Percentiles rank a stretch among this genome's conserved stretches.
Conservation (phyloP, 2,329 filamentous ascomycete species). For the Curvularia eragrostidis region DNA sequence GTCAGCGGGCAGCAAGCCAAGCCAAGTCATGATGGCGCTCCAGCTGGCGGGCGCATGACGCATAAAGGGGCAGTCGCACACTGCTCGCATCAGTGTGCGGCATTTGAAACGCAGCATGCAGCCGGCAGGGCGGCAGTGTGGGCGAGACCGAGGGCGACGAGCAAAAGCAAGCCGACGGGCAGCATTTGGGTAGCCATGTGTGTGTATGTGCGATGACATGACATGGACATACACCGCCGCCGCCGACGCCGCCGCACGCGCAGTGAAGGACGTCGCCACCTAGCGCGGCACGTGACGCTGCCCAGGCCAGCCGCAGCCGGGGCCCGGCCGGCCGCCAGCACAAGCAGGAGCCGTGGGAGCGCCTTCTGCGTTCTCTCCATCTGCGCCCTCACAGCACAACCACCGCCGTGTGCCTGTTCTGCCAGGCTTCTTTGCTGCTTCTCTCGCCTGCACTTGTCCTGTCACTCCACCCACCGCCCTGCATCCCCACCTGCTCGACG, state of each 20-base stretch:
- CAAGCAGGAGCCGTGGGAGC: conserved; percentile 15
- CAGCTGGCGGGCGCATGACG: conserved; percentile 9
- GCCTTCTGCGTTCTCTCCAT: conserved; percentile 28
- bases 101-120: conserved; percentile 17
- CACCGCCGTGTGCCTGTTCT: conserved; percentile 34
- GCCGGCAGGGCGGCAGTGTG: conserved; percentile 13
- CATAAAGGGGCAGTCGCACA: conserved; percentile 38
- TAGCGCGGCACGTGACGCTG: conserved; percentile 26
- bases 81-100: conserved; percentile 24
- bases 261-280: conserved; percentile 22
- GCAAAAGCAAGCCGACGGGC: not conserved
- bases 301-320: conserved; percentile 18
- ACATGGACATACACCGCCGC: conserved; percentile 24
- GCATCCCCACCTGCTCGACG: conserved; percentile 21
- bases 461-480: conserved; percentile 10
- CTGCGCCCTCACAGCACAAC: conserved; percentile 30
- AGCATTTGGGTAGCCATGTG: conserved; percentile 17
- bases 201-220: too few relatives aligned
- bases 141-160: conserved; percentile 1
- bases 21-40: conserved; percentile 11
- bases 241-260: conserved; percentile 16
- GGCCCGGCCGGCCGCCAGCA: too few relatives aligned
- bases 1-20: not conserved
- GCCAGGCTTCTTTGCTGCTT: conserved; percentile 36
- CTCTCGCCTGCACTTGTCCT: conserved; percentile 35